Evolutionary conservation across 1,284 basidiomycete species (phyloP).

Genomic region (Trametes versicolor): DNA sequence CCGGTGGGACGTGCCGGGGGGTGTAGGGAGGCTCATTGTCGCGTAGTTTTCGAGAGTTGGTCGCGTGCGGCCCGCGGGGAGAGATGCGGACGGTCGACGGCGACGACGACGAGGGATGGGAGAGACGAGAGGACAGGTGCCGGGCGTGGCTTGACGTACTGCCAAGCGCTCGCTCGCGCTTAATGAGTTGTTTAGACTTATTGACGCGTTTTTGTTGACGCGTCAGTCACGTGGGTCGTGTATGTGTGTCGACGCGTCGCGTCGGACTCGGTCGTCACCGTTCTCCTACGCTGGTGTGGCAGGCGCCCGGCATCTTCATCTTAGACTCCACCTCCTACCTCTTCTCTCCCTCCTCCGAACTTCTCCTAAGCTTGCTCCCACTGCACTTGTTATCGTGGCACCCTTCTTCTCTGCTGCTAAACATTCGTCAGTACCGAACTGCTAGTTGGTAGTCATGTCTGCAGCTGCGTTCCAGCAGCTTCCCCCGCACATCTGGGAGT

Average conservation of each 20-base stretch:
- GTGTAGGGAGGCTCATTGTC: slow-evolving; percentile 59
- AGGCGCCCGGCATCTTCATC: too few species aligned
- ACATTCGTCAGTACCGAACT: too few species aligned
- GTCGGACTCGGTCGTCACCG: background rate
- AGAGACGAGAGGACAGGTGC: slow-evolving; percentile 11
- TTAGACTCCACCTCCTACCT: too few species aligned
- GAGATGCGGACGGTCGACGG: slow-evolving; percentile 17
- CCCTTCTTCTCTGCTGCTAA: background rate
- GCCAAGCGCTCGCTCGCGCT: slow-evolving; percentile 22
- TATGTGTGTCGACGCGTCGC: slow-evolving; percentile 26
- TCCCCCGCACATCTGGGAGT: too few species aligned
- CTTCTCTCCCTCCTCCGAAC: too few species aligned
- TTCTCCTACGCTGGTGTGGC: too few species aligned
- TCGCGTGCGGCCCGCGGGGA: slow-evolving; percentile 3
- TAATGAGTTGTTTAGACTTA: slow-evolving; percentile 33
- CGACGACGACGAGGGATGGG: slow-evolving; percentile 20
- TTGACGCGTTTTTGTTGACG: slow-evolving; percentile 39
- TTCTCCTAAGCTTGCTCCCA: too few species aligned
- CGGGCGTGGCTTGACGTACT: slow-evolving; percentile 19
- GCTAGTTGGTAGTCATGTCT: too few species aligned
- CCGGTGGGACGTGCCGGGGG: slow-evolving; percentile 68
- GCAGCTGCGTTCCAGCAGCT: too few species aligned
- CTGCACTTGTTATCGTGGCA: too few species aligned
- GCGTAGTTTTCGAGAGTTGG: slow-evolving; percentile 2
- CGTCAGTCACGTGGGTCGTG: slow-evolving; percentile 33